Base-by-base conservation (phyloP, 2,329 filamentous ascomycete species). In the Diplocarpon mali region DNA sequence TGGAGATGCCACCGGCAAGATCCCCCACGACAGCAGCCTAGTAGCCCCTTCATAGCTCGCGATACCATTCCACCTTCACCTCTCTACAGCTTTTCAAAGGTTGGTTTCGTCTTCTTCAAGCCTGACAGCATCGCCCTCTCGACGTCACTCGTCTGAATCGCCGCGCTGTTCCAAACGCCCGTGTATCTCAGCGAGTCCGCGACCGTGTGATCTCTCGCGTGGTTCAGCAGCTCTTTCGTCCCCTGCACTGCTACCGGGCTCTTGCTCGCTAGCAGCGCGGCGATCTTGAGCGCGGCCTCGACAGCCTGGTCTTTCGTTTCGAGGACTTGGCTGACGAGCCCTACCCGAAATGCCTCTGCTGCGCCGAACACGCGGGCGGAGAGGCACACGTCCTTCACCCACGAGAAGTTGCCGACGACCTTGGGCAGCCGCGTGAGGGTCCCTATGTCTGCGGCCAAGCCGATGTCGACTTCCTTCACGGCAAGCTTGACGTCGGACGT, bases 141-240 rank as follows among this genome's bases (percentile, higher is more conserved):
- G 35, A 95, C 73, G 69, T 96, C 90, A 42, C 71, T 69, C 6
- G 85, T 84, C 69, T 95, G 89, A 56, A 95, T 61, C 59, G 85
- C 84, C 2, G 79, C 83, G 55, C 78, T 75, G 60, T 96, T 96
- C 90, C 89, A 95, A 1, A 92, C 73, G 10, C 77, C 73, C 3
- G 89, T 94, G 64, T 95, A 95, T 46, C 77, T 76, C 62, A 96
- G 66, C 38, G 81, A 86, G 55, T 94, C 87, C 37, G 75, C 76
- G 24, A 94, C 77, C 2, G 73, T 71, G 62, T 88, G 78, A 63
- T 94, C 89, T 56, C 85, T 73, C 29, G 81, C 83, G 60, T 82
- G 86, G 64, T 92, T 88, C 60, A 95, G 61, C 50, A 94, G 65
- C 66, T 92, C 84, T 69, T 95, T 95, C 8, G 88, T 94, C 5